A percentile compares a stretch with the other conserved stretches of the same genome.
Evolutionary conservation across 176 grass and related monocot species (phyloP).

Genomic region (Coix lacrymajobi): DNA sequence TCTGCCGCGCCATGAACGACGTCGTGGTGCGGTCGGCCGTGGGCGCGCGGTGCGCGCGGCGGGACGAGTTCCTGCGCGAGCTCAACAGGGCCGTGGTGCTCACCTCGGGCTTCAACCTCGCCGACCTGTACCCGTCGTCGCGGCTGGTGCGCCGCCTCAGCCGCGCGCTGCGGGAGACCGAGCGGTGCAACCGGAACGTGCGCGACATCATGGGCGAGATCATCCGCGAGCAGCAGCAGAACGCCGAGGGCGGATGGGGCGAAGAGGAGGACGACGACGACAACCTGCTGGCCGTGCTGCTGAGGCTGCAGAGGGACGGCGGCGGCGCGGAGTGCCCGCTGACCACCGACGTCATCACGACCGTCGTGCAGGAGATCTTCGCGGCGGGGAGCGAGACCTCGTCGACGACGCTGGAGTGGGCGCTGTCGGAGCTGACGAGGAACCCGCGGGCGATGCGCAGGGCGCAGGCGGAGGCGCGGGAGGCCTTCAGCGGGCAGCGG

Average conservation of each 20-base stretch:
- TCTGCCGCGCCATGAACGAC: conserved; percentile 5
- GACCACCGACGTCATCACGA: conserved; percentile 15
- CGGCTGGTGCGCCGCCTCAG: not conserved
- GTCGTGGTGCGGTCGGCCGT: not conserved
- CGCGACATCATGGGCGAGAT: conserved; percentile 12
- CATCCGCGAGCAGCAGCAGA: not conserved
- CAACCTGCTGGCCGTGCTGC: conserved; percentile 25
- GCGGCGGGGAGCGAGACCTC: conserved; percentile 28
- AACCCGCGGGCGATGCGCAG: not conserved
- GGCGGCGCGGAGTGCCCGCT: not conserved
- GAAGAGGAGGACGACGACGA: too few species aligned
- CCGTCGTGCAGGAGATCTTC: conserved; percentile 14
- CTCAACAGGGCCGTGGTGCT: not conserved
- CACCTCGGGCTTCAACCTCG: conserved; percentile 14
- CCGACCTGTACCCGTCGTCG: conserved; percentile 36
- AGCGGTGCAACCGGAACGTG: not conserved
- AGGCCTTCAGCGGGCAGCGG: not conserved
- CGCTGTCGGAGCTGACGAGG: not conserved
- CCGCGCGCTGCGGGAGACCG: not conserved
- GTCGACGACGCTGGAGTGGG: conserved; percentile 6
- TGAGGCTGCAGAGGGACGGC: conserved; percentile 11
- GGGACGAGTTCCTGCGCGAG: conserved; percentile 27
- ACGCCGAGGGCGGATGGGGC: not conserved
- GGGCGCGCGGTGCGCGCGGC: conserved; percentile 9
- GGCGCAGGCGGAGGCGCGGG: not conserved